Conservation (phyloP, 2,329 filamentous ascomycete species). For the Leptoxyphium fumago region DNA sequence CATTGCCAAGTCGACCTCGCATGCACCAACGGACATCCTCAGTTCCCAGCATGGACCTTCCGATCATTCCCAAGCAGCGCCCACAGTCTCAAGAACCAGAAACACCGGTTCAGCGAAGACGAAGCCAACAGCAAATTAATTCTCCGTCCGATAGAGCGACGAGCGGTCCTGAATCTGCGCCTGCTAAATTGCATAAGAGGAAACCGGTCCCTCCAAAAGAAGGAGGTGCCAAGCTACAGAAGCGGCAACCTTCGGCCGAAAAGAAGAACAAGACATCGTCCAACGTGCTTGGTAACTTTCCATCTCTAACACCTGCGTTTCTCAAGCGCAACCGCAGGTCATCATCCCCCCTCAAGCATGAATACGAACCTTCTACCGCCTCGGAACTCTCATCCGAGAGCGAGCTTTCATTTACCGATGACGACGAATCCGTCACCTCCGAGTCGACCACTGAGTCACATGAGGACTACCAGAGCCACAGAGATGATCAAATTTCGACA, state of each 20-base stretch:
- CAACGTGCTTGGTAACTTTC: slow-evolving; percentile 11
- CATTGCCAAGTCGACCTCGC: slow-evolving; percentile 16
- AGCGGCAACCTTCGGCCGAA: slow-evolving; percentile 20
- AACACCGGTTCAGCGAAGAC: slow-evolving; percentile 4
- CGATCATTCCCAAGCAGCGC: slow-evolving; percentile 29
- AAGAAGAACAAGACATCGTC: slow-evolving; percentile 31
- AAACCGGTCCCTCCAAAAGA: slow-evolving; percentile 1
- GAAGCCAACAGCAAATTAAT: slow-evolving; percentile 2
- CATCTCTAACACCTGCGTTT: slow-evolving; percentile 22
- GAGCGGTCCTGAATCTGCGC: slow-evolving; percentile 13
- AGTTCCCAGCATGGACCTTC: slow-evolving; percentile 31
- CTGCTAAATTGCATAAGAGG: slow-evolving; percentile 21
- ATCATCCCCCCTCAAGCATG: slow-evolving; percentile 91
- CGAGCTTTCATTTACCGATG: slow-evolving; percentile 36
- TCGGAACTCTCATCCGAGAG: slow-evolving; percentile 47
- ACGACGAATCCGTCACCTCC: slow-evolving; percentile 32
- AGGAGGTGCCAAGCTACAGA: not conserved
- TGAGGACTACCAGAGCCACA: slow-evolving; percentile 18
- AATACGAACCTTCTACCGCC: slow-evolving; percentile 76
- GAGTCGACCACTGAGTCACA: slow-evolving; percentile 45
- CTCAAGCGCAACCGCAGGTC: slow-evolving; percentile 47
- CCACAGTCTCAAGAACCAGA: slow-evolving; percentile 24
- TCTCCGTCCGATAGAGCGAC: slow-evolving; percentile 4
- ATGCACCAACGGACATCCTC: slow-evolving; percentile 33
- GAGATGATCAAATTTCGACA: slow-evolving; percentile 12